Percentiles rank a stretch among this genome's conserved stretches.
These are phyloP conservation scores for Chrysochromulina parva DNA, from an alignment of 78 protist genomes.

Conservation along the genomic window DNA sequence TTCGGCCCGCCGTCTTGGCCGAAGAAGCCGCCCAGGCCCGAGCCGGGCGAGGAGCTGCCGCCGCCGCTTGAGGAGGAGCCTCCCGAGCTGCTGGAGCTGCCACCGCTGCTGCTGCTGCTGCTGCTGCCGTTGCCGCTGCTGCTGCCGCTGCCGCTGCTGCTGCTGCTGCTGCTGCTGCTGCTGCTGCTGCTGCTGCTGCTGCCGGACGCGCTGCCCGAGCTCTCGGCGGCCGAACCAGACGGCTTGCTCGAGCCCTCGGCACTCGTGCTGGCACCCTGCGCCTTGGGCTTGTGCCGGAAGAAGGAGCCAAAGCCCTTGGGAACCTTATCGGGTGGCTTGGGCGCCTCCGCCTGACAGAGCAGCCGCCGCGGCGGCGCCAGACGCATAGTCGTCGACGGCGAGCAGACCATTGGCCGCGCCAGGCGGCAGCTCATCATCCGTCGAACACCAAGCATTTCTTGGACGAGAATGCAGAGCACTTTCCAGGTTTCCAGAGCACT, in stretches of 20 bases:
- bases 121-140: neutral
- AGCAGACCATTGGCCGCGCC: too few relatives aligned
- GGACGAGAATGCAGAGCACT: too few relatives aligned
- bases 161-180: neutral
- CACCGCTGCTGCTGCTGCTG: neutral
- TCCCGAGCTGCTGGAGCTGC: neutral
- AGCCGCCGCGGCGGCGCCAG: too few relatives aligned
- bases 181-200: neutral
- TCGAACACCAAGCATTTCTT: too few relatives aligned
- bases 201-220: neutral
- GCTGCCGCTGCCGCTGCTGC: neutral
- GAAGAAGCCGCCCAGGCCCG: neutral
- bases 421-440: too few relatives aligned
- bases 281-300: neutral
- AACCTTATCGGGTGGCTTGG: neutral
- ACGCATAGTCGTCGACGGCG: too few relatives aligned
- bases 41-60: neutral
- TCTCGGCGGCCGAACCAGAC: neutral
- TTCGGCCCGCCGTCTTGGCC: neutral
- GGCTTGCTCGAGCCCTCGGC: neutral
- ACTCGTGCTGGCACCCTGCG: neutral
- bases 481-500: too few relatives aligned
- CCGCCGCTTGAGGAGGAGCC: neutral
- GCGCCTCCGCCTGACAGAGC: too few relatives aligned
- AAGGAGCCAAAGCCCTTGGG: slow-evolving; percentile 19